Evolutionary conservation across 768 basidiomycete species (phyloP), one percentile per base, ranked within the genome.

Genomic region (Mycena amicta): DNA sequence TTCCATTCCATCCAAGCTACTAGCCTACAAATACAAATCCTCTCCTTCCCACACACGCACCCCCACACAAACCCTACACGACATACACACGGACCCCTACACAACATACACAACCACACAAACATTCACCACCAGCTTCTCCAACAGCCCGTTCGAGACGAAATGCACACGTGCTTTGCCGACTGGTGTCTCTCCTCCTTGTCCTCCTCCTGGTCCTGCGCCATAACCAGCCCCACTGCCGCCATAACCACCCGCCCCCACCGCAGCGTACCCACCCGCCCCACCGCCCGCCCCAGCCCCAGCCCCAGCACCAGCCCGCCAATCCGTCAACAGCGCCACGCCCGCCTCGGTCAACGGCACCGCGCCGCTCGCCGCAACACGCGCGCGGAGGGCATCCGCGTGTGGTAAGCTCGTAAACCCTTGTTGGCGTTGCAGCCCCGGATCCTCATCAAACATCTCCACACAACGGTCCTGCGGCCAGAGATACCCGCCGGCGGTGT

Each of bases 401-500:
- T 75, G 80, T 64, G 45, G 46, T 57, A 23, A 30, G 69, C 65
- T 53, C 72, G 69, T 53, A 53, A 41, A 2, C 52, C 47, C 64
- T 68, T 5, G 61, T 56, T 4, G 65, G 70, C 26, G 68, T 39
- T 1, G 40, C 25, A 4, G 40, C 30, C 20, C 15, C 20, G 57
- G 60, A 55, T 77, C 71, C 37, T 86, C 83, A 52, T 75, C 75
- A 37, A 78, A 78, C 55, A 83, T 80, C 66, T 92, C 88, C 20
- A 92, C 86, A 0, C 83, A 80, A 51, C 83, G 82, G 65, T 89
- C 87, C 25, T 83, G 77, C 0, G 90, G 85, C 91, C 92, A 93
- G 60, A 93, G 78, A 69, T 88, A 92, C 20, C 90, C 90, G 2
- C 90, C 90, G 29, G 92, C 91, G 18, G 86, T 84, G 87, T 89